A percentile compares a stretch with the other conserved stretches of the same genome.
phyloP scores from a whole-genome alignment of 2,329 filamentous ascomycete species.

The Pezicula carpinea region DNA sequence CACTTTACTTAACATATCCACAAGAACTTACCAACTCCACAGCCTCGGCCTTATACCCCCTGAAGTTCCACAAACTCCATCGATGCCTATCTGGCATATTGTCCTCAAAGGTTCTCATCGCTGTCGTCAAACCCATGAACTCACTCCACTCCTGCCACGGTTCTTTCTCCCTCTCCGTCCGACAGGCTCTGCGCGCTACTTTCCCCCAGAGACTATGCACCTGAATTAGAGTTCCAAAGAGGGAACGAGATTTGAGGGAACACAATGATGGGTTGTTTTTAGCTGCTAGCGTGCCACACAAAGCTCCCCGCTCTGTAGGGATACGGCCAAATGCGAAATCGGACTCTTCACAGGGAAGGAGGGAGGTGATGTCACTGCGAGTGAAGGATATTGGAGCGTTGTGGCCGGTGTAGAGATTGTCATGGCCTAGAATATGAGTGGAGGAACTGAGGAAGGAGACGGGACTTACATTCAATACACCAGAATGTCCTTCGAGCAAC shows the following conservation, averaged over 20 bases:
- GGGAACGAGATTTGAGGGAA: slow-evolving; percentile 22
- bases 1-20: neutral
- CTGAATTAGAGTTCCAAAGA: slow-evolving; percentile 35
- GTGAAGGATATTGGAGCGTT: slow-evolving; percentile 30
- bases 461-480: slow-evolving; percentile 26
- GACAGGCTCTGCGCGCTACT: slow-evolving; percentile 28
- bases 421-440: slow-evolving; percentile 16
- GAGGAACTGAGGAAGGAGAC: neutral
- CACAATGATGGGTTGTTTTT: slow-evolving; percentile 21
- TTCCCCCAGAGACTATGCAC: slow-evolving; percentile 33
- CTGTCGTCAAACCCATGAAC: slow-evolving; percentile 16
- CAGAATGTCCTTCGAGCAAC: slow-evolving; percentile 33
- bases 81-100: slow-evolving; percentile 27
- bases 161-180: slow-evolving; percentile 10
- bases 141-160: slow-evolving; percentile 25
- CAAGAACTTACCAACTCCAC: slow-evolving; percentile 24
- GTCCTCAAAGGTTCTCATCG: slow-evolving; percentile 26
- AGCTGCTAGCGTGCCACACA: slow-evolving; percentile 29
- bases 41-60: slow-evolving; percentile 30
- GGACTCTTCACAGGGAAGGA: slow-evolving; percentile 32
- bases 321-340: slow-evolving; percentile 33
- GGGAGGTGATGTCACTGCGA: slow-evolving; percentile 30
- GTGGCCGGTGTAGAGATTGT: slow-evolving; percentile 33
- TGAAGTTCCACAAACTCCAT: slow-evolving; percentile 33
- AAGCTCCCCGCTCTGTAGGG: slow-evolving; percentile 26